These are phyloP conservation scores for Phalaenopsis equestris DNA, from an alignment of 106 monocot species.

Conservation along the genomic window DNA sequence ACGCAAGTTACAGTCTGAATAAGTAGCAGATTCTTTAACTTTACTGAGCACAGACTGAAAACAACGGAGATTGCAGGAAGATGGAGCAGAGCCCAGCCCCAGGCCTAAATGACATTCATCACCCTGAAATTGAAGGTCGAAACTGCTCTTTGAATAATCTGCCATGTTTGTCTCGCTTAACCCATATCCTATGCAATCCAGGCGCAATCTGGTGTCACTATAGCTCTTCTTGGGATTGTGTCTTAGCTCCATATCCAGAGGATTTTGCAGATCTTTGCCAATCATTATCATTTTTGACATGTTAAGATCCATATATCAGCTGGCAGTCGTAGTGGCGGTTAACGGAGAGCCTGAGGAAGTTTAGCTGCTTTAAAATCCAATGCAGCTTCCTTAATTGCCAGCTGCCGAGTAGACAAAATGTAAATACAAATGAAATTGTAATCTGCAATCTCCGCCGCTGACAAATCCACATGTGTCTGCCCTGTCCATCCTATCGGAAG, in stretches of 20 bases:
- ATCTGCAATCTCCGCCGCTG: conserved; percentile 31
- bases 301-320: too few species aligned
- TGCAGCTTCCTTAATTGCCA: conserved; percentile 4
- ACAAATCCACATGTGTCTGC: conserved; percentile 51
- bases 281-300: too few species aligned
- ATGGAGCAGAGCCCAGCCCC: conserved; percentile 42
- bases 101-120: conserved; percentile 37
- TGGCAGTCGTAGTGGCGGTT: too few species aligned
- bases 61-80: background rate
- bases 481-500: conserved; percentile 33
- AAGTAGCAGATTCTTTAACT: conserved; percentile 14
- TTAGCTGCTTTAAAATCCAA: background rate
- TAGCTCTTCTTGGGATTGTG: conserved; percentile 6
- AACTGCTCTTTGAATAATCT: background rate
- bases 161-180: background rate
- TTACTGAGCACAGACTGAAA: background rate
- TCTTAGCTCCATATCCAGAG: background rate
- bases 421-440: conserved; percentile 20
- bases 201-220: conserved; percentile 23
- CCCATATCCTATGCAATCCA: conserved; percentile 18
- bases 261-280: too few species aligned
- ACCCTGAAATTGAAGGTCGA: conserved; percentile 8
- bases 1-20: conserved; percentile 6
- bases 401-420: conserved; percentile 22
- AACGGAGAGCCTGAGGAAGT: too few species aligned